Evolutionary conservation across 176 grass and related monocot genomes (phyloP).

Genomic region (Thalia dealbata): DNA sequence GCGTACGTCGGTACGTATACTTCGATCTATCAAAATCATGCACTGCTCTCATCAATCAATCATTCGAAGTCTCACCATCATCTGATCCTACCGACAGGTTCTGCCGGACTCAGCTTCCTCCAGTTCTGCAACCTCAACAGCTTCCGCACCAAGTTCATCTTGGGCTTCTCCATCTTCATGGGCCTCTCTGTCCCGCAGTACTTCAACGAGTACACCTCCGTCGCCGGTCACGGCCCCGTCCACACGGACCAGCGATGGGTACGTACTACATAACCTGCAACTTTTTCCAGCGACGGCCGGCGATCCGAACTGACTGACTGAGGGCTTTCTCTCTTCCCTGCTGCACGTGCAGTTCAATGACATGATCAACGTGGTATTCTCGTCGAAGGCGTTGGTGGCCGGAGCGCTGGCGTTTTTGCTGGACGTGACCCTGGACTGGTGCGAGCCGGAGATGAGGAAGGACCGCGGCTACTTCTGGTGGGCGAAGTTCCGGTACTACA

Average conservation of each 20-base stretch:
- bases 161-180: constrained; percentile 84
- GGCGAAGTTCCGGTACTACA: constrained; percentile 67
- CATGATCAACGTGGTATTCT: constrained; percentile 84
- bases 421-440: constrained; percentile 50
- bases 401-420: constrained; percentile 74
- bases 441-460: constrained; percentile 36
- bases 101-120: constrained; percentile 58
- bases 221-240: constrained; percentile 71
- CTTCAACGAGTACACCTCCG: constrained; percentile 81
- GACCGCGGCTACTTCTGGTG: constrained; percentile 83
- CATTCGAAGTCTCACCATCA: background rate
- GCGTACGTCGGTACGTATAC: constrained; percentile 69
- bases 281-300: background rate
- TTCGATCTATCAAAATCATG: constrained; percentile 1
- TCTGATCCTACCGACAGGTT: constrained; percentile 32
- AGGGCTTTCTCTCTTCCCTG: background rate
- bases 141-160: constrained; percentile 89
- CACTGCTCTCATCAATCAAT: background rate
- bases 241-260: constrained; percentile 89
- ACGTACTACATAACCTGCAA: background rate
- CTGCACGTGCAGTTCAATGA: constrained; percentile 95
- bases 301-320: background rate
- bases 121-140: constrained; percentile 92
- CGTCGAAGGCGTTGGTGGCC: constrained; percentile 68
- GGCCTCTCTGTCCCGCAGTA: constrained; percentile 87